Base-by-base conservation (phyloP, 2,329 filamentous ascomycete genomes). In the Zymoseptoria passerinii region DNA sequence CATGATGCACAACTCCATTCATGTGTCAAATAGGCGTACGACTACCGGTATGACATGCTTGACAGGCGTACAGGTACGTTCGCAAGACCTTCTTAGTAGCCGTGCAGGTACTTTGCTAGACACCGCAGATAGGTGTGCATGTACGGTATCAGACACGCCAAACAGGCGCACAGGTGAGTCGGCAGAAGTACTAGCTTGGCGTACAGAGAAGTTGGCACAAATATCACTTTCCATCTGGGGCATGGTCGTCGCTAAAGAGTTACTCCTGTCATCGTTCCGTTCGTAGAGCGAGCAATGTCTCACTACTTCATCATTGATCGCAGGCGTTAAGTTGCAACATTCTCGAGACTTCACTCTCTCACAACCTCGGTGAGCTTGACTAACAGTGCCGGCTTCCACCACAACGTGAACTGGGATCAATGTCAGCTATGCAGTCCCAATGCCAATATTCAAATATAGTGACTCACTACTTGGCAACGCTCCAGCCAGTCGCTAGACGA, bases 401-500 rank as follows among this genome's bases (percentile, higher is more conserved):
- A 65, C 9, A 66, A 19, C 4, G 64, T 60, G 35, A 44, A 44
- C 35, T 44, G 35, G 13, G n/a, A 44, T 6, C n/a, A 13, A 44
- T n/a, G 35, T 44, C 35, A 44, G 35, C 35, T 16, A n/a, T 2
- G 10, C 35, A 44, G 13, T 44, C 35, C 35, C 16, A 7, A 13
- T 44, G 13, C 1, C n/a, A 3, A 44, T 2, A 7, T 44, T 44
- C 13, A 7, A 8, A 16, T 9, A 51, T 7, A n/a, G 13, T 16
- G 7, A 44, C 35, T n/a, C n/a, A 56, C 23, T 23, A 65, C 61
- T 44, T 59, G 61, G 23, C 55, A 65, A 18, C 48, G 48, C 8
- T 63, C 50, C 44, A 67, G 58, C 67, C 67, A 69, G 16, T 62
- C 59, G 18, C 53, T 55, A 51, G 62, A 65, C 40, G 58, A 52